Percentiles rank a stretch among this genome's conserved stretches.
Evolutionary conservation across 139 green algal genomes (phyloP).

Genomic region (Coccomyxa sp.): DNA sequence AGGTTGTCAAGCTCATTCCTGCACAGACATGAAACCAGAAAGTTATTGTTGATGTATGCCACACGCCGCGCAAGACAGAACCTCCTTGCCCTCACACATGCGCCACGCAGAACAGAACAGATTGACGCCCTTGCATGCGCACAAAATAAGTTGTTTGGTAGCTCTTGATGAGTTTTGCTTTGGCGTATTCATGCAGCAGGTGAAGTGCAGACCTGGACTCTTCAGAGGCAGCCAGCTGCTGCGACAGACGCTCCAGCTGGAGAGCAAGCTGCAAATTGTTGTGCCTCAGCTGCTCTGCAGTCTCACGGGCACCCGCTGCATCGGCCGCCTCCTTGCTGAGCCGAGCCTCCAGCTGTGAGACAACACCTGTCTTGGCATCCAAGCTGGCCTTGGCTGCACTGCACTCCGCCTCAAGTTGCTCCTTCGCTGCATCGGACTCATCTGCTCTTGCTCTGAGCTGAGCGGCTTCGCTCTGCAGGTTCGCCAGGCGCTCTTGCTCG

Average conservation of each 20-base stretch:
- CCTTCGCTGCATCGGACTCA: background rate
- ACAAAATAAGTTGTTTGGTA: background rate
- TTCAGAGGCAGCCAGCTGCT: background rate
- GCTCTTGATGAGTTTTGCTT: no score
- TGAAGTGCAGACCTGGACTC: background rate
- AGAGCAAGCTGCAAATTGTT: background rate
- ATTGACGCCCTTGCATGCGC: background rate
- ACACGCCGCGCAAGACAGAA: background rate
- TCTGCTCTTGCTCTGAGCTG: background rate
- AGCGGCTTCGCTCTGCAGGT: no score
- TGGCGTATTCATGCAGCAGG: no score
- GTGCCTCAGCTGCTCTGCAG: background rate
- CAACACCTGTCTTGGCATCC: background rate
- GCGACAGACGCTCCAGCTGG: background rate
- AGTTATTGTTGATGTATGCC: background rate
- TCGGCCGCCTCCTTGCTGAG: background rate
- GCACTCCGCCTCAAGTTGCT: background rate
- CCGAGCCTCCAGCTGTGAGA: background rate
- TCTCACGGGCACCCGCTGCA: background rate
- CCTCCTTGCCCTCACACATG: background rate
- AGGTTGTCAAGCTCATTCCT: background rate
- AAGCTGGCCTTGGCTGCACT: background rate
- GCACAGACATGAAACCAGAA: background rate
- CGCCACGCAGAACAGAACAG: background rate
- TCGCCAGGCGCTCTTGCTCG: no score